These are phyloP conservation scores for Suillus variegatus DNA, from an alignment of 768 basidiomycete genomes.

Conservation along the genomic window DNA sequence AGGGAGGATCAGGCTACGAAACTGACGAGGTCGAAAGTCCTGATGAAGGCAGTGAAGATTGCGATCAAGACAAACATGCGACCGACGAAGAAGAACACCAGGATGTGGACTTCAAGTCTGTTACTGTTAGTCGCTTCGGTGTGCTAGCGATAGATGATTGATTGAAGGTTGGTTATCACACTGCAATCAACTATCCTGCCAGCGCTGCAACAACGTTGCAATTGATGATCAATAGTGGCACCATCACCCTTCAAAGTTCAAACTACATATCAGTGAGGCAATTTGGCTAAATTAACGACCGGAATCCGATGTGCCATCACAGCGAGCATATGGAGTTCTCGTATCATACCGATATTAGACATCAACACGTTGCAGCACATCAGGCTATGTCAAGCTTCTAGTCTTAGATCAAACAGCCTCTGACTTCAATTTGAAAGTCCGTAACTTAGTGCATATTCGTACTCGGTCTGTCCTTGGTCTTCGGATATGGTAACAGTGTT, in stretches of 20 bases:
- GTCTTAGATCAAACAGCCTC: not conserved
- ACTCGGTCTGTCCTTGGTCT: not conserved
- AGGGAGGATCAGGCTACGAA: conserved; percentile 21
- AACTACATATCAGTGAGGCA: not conserved
- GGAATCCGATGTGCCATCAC: not conserved
- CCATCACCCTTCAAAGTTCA: not conserved
- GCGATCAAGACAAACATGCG: conserved; percentile 3
- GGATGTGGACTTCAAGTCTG: conserved; percentile 11
- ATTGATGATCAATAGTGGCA: not conserved
- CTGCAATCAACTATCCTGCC: not conserved
- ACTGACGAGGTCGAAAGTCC: conserved; percentile 23
- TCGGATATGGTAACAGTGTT: not conserved
- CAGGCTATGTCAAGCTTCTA: not conserved
- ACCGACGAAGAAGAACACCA: conserved; percentile 8
- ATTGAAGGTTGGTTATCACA: not conserved
- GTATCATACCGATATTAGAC: not conserved
- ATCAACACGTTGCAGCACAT: not conserved
- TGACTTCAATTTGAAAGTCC: not conserved
- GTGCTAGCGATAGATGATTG: conserved; percentile 28
- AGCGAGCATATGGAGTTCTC: not conserved
- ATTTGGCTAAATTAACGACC: not conserved
- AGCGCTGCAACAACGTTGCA: not conserved
- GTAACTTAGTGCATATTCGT: not conserved
- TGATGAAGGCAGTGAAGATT: conserved; percentile 12
- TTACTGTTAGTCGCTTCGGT: conserved; percentile 27